These are phyloP conservation scores for Cladorrhinum samala DNA, from an alignment of 495 filamentous ascomycete species.

Conservation along the genomic window DNA sequence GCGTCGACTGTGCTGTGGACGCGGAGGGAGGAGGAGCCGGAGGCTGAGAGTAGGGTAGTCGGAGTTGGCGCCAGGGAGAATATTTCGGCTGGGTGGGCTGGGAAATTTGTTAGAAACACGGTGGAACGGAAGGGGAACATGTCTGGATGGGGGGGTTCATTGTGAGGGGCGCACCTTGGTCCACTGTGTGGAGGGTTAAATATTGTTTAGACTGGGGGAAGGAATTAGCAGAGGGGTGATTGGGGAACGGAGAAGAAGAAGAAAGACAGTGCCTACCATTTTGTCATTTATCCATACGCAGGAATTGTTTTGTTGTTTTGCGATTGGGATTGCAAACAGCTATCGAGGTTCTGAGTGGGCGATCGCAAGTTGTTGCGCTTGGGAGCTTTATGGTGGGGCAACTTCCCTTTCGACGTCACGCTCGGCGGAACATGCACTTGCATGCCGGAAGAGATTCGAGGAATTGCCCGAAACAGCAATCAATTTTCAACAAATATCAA, in stretches of 20 bases:
- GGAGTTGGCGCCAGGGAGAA: slow-evolving; percentile 82
- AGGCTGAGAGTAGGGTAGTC: slow-evolving; percentile 69
- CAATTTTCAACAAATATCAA: too few relatives aligned
- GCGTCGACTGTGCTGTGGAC: slow-evolving; percentile 65
- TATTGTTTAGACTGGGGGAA: slow-evolving; percentile 87
- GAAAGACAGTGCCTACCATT: slow-evolving; percentile 32
- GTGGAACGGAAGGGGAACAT: too few relatives aligned
- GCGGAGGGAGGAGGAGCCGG: slow-evolving; percentile 72
- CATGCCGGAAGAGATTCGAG: too few relatives aligned
- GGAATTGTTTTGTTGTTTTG: background rate
- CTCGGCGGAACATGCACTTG: too few relatives aligned
- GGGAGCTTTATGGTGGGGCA: slow-evolving; percentile 7
- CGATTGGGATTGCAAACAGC: background rate
- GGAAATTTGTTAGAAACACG: too few relatives aligned
- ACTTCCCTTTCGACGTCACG: background rate
- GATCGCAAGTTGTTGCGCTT: slow-evolving; percentile 3
- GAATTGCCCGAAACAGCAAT: too few relatives aligned
- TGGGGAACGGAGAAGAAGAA: too few relatives aligned
- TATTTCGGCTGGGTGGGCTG: slow-evolving; percentile 82
- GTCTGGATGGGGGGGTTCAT: slow-evolving; percentile 11
- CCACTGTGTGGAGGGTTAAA: slow-evolving; percentile 80
- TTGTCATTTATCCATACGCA: slow-evolving; percentile 29
- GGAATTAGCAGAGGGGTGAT: background rate
- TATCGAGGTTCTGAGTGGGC: background rate
- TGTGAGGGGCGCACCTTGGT: slow-evolving; percentile 56